phyloP scores from a whole-genome alignment of 257 asterid species.

The Coffea canephora region DNA sequence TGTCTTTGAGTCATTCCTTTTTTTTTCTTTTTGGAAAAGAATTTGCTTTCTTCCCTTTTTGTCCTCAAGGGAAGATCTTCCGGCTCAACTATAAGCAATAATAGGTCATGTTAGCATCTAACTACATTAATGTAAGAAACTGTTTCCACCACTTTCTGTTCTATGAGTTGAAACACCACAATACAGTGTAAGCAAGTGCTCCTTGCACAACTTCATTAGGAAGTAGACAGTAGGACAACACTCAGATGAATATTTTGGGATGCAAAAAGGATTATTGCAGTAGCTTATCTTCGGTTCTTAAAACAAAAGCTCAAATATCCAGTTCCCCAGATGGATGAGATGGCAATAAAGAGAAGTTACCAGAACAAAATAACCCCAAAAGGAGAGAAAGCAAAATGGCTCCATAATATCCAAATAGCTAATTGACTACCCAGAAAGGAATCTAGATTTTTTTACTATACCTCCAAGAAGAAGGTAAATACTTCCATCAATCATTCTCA shows the following conservation, averaged over 20 bases:
- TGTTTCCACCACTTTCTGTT: not conserved
- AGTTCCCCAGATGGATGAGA: not conserved
- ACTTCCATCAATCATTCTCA: conserved; percentile 93
- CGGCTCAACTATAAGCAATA: not conserved
- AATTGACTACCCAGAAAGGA: not conserved
- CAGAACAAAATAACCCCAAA: not conserved
- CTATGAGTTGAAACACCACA: not conserved
- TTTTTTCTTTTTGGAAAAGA: not conserved
- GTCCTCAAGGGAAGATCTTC: not conserved
- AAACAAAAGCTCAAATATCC: not conserved
- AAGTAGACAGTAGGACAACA: not conserved
- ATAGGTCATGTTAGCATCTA: not conserved
- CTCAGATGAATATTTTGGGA: not conserved
- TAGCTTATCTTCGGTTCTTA: not conserved
- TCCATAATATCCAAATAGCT: not conserved
- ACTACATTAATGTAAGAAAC: not conserved
- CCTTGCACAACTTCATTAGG: not conserved
- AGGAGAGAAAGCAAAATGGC: not conserved
- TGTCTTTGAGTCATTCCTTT: not conserved
- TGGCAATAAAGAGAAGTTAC: not conserved
- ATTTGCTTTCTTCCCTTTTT: not conserved
- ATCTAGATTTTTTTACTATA: conserved; percentile 25
- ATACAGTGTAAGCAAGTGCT: not conserved
- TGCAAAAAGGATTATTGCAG: not conserved
- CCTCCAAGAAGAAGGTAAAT: conserved; percentile 97